A percentile compares a stretch with the other conserved stretches of the same genome.
These are phyloP conservation scores for Silene conica DNA, from an alignment of 148 eudicot genomes.

Conservation along the genomic window DNA sequence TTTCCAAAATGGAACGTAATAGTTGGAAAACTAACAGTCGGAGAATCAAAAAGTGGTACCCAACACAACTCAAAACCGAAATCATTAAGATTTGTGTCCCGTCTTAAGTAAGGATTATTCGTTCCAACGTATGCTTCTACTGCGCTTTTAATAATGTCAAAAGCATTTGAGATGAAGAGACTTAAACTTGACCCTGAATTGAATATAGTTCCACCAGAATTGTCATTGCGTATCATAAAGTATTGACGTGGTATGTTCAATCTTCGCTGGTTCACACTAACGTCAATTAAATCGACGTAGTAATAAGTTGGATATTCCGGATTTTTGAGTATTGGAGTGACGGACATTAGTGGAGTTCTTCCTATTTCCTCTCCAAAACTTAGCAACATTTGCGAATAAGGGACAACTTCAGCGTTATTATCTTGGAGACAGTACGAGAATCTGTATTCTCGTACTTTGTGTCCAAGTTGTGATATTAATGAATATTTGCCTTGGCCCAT, in stretches of 20 bases:
- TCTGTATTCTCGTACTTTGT: neutral
- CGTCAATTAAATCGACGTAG: neutral
- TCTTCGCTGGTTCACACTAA: neutral
- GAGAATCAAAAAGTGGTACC: neutral
- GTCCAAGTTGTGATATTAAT: neutral
- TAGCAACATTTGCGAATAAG: neutral
- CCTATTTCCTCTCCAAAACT: neutral
- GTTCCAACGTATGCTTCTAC: neutral
- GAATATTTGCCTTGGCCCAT: neutral
- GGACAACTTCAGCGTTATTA: neutral
- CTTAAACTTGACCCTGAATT: neutral
- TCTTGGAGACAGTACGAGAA: neutral
- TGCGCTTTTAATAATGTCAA: neutral
- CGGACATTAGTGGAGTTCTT: neutral
- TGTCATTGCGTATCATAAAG: neutral
- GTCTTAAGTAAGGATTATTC: neutral
- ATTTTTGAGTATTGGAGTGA: neutral
- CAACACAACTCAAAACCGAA: neutral
- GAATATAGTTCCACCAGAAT: neutral
- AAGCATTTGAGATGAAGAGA: neutral
- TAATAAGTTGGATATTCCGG: neutral
- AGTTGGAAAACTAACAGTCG: neutral
- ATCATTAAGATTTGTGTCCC: neutral
- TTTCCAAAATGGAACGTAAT: neutral
- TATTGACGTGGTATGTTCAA: neutral